These are phyloP conservation scores for Quercus tomentella DNA, from an alignment of 331 rosid genomes.

Conservation along the genomic window DNA sequence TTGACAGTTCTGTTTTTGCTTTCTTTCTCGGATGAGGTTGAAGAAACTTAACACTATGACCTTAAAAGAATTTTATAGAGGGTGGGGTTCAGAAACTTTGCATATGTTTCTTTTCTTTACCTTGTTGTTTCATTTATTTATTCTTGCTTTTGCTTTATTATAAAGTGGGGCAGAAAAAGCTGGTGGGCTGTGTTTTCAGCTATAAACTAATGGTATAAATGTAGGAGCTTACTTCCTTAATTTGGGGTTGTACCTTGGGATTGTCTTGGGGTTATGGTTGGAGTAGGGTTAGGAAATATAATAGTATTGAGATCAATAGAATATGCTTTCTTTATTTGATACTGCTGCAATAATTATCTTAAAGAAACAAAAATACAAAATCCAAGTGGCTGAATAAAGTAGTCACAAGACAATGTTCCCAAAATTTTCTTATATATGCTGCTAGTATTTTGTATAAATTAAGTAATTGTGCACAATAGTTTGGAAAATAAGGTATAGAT, in stretches of 20 bases:
- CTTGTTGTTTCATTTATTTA: slow-evolving; percentile 37
- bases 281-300: slow-evolving; percentile 26
- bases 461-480: too few relatives aligned
- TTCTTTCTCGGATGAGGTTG: slow-evolving; percentile 40
- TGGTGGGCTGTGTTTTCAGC: slow-evolving; percentile 46
- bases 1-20: slow-evolving; percentile 40
- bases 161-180: slow-evolving; percentile 64
- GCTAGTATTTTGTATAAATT: too few relatives aligned
- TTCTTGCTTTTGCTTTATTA: slow-evolving; percentile 55
- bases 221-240: slow-evolving; percentile 42
- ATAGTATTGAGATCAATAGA: slow-evolving; percentile 27
- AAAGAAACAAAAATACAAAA: slow-evolving; percentile 34
- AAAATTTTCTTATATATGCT: background rate
- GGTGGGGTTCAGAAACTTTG: slow-evolving; percentile 56
- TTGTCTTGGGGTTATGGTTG: slow-evolving; percentile 39
- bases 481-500: too few relatives aligned
- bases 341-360: slow-evolving; percentile 45
- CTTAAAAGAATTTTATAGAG: slow-evolving; percentile 42
- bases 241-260: slow-evolving; percentile 58
- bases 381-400: slow-evolving; percentile 9
- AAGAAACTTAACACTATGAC: slow-evolving; percentile 54
- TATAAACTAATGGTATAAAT: slow-evolving; percentile 31
- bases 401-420: background rate
- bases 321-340: slow-evolving; percentile 33
- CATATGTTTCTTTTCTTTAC: slow-evolving; percentile 38